Conservation (phyloP, 2,329 filamentous ascomycete species). For the Colletotrichum sp. region DNA sequence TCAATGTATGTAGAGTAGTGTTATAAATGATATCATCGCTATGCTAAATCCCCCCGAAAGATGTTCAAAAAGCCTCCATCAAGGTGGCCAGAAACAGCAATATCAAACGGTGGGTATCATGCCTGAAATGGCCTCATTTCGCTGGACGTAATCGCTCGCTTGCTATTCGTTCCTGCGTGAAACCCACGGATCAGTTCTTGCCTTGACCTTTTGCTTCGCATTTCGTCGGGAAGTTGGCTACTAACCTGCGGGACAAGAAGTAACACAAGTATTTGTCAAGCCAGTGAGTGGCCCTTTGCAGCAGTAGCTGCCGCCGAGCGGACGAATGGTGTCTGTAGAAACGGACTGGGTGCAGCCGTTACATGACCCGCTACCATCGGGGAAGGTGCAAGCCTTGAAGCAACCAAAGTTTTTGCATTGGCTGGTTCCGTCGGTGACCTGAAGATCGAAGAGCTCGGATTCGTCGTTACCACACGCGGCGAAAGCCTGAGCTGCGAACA, state of each 20-base stretch:
- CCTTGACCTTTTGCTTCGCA: accelerated
- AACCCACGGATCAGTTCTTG: accelerated
- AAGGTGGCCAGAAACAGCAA: neutral
- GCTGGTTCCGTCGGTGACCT: neutral
- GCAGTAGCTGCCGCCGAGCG: neutral
- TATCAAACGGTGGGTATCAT: neutral
- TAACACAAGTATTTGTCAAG: neutral
- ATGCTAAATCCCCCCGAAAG: neutral
- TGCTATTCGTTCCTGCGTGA: neutral
- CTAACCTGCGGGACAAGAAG: neutral
- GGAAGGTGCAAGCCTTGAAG: neutral
- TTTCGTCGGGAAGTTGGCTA: accelerated
- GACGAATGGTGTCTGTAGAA: neutral
- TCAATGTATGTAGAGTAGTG: accelerated
- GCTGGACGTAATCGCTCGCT: neutral
- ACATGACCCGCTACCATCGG: neutral
- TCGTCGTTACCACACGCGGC: neutral
- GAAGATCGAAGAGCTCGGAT: neutral
- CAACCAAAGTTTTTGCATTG: neutral
- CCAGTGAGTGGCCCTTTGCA: neutral
- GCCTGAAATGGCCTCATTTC: neutral
- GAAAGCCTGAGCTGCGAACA: neutral
- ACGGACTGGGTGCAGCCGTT: neutral
- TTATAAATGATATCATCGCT: neutral
- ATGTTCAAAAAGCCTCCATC: neutral